Conservation (phyloP, 2,329 filamentous ascomycete species). For the Arthrobotrys musiformis region DNA sequence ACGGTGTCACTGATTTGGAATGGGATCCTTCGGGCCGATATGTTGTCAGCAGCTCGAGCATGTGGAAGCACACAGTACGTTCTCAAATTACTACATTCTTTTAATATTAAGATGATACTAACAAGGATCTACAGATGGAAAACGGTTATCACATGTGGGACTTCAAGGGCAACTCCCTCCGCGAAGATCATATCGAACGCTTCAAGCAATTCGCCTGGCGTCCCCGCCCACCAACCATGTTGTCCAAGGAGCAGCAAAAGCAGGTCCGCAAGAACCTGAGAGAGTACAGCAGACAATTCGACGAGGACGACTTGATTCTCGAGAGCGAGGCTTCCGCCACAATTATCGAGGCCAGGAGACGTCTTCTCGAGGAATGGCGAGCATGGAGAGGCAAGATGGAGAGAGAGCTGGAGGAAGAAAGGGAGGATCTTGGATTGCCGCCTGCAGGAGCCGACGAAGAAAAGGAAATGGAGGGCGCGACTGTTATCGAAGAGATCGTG, state of each 20-base stretch:
- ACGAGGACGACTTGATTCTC: slow-evolving; percentile 92
- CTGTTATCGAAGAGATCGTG: slow-evolving; percentile 85
- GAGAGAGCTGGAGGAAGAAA: slow-evolving; percentile 77
- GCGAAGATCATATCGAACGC: slow-evolving; percentile 91
- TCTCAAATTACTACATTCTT: background rate
- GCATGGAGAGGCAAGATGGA: slow-evolving; percentile 81
- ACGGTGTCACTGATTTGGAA: slow-evolving; percentile 95
- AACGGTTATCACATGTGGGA: slow-evolving; percentile 99
- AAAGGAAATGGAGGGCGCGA: slow-evolving; percentile 71
- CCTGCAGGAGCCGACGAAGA: slow-evolving; percentile 72
- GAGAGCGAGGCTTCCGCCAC: slow-evolving; percentile 87
- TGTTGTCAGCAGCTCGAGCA: slow-evolving; percentile 89
- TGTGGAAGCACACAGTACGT: slow-evolving; percentile 95
- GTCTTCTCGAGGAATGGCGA: slow-evolving; percentile 86
- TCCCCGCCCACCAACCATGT: slow-evolving; percentile 87
- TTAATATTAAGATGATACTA: slow-evolving; percentile 33
- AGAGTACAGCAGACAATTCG: slow-evolving; percentile 93
- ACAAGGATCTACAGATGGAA: slow-evolving; percentile 77
- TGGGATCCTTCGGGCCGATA: slow-evolving; percentile 98
- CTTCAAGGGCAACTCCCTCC: slow-evolving; percentile 87
- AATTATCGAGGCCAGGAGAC: slow-evolving; percentile 86
- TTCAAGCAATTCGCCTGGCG: slow-evolving; percentile 99
- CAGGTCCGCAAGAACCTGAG: slow-evolving; percentile 97
- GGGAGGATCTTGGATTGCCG: slow-evolving; percentile 74
- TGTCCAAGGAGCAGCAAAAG: slow-evolving; percentile 97